Percentiles rank a stretch among this genome's conserved stretches.
Conservation (phyloP, 2,329 filamentous ascomycete species). For the Arachnopeziza araneosa region DNA sequence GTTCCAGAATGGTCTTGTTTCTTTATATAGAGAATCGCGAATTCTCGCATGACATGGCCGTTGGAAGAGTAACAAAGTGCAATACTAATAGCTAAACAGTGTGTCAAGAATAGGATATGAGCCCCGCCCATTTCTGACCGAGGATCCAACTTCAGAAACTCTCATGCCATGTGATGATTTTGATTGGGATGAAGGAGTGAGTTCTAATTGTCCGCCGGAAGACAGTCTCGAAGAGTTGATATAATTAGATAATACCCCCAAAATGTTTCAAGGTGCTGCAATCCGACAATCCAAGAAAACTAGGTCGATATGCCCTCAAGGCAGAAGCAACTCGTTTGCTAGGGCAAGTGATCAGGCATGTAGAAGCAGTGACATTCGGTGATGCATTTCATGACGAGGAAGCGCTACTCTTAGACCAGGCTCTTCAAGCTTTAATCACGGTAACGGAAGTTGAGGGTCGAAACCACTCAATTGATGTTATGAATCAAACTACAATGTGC, state of each 20-base stretch:
- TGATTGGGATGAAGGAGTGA: slow-evolving; percentile 32
- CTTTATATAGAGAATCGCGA: not conserved
- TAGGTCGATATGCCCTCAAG: slow-evolving; percentile 45
- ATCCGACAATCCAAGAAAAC: slow-evolving; percentile 1
- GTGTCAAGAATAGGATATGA: slow-evolving; percentile 13
- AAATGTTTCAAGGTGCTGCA: slow-evolving; percentile 2
- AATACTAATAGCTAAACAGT: slow-evolving; percentile 6
- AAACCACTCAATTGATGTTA: slow-evolving; percentile 7
- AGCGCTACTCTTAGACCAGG: slow-evolving; percentile 9
- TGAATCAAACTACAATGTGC: slow-evolving; percentile 14
- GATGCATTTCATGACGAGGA: slow-evolving; percentile 5
- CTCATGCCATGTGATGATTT: slow-evolving; percentile 24
- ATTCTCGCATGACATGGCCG: not conserved
- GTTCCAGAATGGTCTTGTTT: slow-evolving; percentile 35
- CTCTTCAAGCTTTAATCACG: slow-evolving; percentile 8
- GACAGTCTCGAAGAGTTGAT: not conserved
- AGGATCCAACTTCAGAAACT: slow-evolving; percentile 7
- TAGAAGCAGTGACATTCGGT: not conserved
- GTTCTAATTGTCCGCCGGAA: not conserved
- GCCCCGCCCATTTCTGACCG: slow-evolving; percentile 1
- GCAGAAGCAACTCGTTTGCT: slow-evolving; percentile 32
- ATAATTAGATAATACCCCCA: slow-evolving; percentile 1
- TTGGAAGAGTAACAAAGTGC: not conserved
- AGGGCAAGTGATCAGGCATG: slow-evolving; percentile 25
- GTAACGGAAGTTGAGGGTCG: slow-evolving; percentile 10